Conservation (phyloP, 176 grass and related monocot species). For the Alloteropsis semialata region DNA sequence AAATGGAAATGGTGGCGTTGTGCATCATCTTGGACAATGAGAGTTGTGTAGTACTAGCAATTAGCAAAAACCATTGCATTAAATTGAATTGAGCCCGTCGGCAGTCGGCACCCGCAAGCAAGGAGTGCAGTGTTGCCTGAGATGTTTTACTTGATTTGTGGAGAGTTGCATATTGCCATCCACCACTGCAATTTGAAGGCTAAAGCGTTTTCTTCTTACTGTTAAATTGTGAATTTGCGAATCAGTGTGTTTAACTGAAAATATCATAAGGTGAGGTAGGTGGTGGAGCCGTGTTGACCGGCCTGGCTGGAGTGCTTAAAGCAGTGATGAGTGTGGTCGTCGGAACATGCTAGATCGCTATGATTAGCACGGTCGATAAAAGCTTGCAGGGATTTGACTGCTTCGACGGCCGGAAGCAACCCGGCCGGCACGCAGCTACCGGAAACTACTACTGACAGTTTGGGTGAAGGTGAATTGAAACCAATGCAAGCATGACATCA, state of each 20-base stretch:
- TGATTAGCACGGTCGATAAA: too few relatives aligned
- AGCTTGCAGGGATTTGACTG: too few relatives aligned
- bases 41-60: conserved; percentile 25
- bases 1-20: conserved; percentile 12
- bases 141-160: neutral
- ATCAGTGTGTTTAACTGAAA: neutral
- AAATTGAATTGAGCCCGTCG: neutral
- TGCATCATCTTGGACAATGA: conserved; percentile 28
- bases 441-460: too few relatives aligned
- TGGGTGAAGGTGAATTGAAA: too few relatives aligned
- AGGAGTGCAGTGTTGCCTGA: conserved; percentile 22
- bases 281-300: too few relatives aligned
- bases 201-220: neutral
- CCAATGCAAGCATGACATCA: too few relatives aligned
- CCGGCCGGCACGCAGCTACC: too few relatives aligned
- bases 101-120: conserved; percentile 28
- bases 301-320: neutral
- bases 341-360: neutral
- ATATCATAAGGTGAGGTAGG: too few relatives aligned
- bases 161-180: conserved; percentile 10
- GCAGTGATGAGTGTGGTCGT: neutral
- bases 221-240: neutral
- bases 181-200: neutral
- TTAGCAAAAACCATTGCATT: neutral
- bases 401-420: too few relatives aligned